phyloP scores from a whole-genome alignment of 805 yeast species.

The Starmerella apis region DNA sequence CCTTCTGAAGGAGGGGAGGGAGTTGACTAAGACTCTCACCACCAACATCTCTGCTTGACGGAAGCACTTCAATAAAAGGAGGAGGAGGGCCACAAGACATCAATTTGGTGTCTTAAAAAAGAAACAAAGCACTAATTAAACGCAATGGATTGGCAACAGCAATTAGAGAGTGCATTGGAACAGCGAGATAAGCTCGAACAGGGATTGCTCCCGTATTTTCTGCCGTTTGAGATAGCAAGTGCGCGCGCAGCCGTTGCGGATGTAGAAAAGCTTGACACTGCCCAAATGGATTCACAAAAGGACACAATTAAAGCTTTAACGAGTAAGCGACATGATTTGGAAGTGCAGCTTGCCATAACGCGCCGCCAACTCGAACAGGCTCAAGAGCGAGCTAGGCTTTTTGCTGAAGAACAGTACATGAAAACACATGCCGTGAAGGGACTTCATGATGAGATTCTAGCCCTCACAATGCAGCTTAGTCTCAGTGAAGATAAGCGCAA shows the following conservation, averaged over 20 bases:
- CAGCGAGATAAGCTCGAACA: constrained; percentile 16
- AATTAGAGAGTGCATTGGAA: neutral
- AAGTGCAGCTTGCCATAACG: constrained; percentile 26
- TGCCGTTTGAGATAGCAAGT: constrained; percentile 25
- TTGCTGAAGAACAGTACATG: constrained; percentile 27
- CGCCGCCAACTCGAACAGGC: constrained; percentile 26
- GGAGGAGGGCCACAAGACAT: neutral
- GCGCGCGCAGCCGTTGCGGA: constrained; percentile 21
- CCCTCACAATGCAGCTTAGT: constrained; percentile 49
- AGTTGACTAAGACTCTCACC: constrained; percentile 3
- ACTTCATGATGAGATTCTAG: constrained; percentile 57
- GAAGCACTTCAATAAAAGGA: neutral
- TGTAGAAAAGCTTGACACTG: neutral
- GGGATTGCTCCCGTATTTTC: constrained; percentile 13
- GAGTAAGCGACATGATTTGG: constrained; percentile 27
- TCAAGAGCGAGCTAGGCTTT: constrained; percentile 21
- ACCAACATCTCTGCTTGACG: neutral
- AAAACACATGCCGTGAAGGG: constrained; percentile 50
- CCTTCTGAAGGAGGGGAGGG: no score
- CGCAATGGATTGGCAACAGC: constrained; percentile 2
- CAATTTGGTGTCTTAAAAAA: neutral
- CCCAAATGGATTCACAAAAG: constrained; percentile 1
- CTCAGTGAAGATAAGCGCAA: constrained; percentile 32
- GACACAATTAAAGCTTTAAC: constrained; percentile 20
- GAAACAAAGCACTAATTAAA: neutral